Percentiles rank a stretch among this genome's conserved stretches.
Evolutionary conservation across 331 rosid species (phyloP).

Genomic region (Malus hybrid): DNA sequence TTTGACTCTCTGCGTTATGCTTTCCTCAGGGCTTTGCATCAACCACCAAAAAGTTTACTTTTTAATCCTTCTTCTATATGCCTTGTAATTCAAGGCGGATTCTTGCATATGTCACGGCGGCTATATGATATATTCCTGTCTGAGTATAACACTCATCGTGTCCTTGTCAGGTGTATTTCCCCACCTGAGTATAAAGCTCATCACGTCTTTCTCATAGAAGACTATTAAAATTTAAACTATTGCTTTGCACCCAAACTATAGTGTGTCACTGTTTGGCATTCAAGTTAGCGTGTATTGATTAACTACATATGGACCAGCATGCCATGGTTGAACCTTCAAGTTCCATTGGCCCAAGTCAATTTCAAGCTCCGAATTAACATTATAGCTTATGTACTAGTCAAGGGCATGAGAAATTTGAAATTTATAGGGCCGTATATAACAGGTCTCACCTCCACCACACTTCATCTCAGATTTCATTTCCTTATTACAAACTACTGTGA

Average conservation of each 20-base stretch:
- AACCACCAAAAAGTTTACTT: background rate
- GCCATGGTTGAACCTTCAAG: constrained; percentile 9
- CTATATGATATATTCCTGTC: too few species aligned
- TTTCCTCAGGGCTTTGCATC: constrained; percentile 11
- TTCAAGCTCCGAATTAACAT: background rate
- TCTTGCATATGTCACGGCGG: too few species aligned
- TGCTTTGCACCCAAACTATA: background rate
- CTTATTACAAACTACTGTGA: background rate
- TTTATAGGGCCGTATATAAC: background rate
- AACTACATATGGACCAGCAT: background rate
- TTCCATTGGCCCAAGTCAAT: constrained; percentile 26
- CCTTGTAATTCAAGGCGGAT: background rate
- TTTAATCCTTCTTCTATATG: background rate
- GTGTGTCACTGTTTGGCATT: background rate
- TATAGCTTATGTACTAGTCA: background rate
- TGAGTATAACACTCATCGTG: too few species aligned
- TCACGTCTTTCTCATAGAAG: too few species aligned
- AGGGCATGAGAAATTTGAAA: background rate
- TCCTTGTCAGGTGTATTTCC: too few species aligned
- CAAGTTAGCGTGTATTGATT: constrained; percentile 22
- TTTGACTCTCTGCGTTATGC: background rate
- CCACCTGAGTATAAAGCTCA: too few species aligned
- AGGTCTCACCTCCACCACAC: background rate
- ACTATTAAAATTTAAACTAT: too few species aligned
- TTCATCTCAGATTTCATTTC: background rate